Evolutionary conservation across 495 filamentous ascomycete species (phyloP).

Genomic region (Trichoderma parareesei): DNA sequence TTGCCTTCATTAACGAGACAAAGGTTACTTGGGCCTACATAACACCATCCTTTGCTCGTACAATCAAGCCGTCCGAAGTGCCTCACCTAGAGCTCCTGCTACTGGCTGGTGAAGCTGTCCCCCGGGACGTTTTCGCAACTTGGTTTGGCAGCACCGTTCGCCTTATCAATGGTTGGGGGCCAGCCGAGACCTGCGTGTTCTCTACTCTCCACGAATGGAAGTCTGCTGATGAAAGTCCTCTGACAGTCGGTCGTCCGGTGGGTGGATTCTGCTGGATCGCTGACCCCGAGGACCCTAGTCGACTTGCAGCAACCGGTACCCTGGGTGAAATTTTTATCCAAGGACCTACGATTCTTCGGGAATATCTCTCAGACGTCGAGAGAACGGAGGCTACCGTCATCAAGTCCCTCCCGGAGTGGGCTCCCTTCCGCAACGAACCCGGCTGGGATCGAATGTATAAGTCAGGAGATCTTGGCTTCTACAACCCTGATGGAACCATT

Average conservation of each 20-base stretch:
- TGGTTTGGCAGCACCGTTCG: conserved; percentile 6
- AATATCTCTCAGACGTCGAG: conserved; percentile 38
- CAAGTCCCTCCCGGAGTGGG: conserved; percentile 2
- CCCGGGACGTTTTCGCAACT: neutral
- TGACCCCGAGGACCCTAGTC: conserved; percentile 39
- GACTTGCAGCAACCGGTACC: conserved; percentile 40
- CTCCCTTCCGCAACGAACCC: conserved; percentile 13
- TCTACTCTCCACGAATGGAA: conserved; percentile 13
- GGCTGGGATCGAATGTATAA: conserved; percentile 26
- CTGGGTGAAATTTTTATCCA: conserved; percentile 39
- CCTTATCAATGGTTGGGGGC: conserved; percentile 32
- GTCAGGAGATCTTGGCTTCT: conserved; percentile 48
- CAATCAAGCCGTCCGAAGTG: conserved; percentile 33
- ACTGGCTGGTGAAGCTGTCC: conserved; percentile 29
- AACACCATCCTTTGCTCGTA: conserved; percentile 43
- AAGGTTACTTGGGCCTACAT: conserved; percentile 24
- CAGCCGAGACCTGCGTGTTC: conserved; percentile 34
- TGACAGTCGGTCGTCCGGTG: conserved; percentile 42
- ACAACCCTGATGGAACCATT: conserved; percentile 32
- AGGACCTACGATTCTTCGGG: conserved; percentile 31
- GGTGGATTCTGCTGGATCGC: conserved; percentile 47
- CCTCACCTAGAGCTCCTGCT: conserved; percentile 29
- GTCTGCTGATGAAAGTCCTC: conserved; percentile 16
- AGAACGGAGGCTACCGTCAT: conserved; percentile 7
- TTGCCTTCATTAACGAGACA: conserved; percentile 20